These are phyloP conservation scores for Tanacetum coccineum DNA, from an alignment of 129 eudicot species.

Conservation along the genomic window DNA sequence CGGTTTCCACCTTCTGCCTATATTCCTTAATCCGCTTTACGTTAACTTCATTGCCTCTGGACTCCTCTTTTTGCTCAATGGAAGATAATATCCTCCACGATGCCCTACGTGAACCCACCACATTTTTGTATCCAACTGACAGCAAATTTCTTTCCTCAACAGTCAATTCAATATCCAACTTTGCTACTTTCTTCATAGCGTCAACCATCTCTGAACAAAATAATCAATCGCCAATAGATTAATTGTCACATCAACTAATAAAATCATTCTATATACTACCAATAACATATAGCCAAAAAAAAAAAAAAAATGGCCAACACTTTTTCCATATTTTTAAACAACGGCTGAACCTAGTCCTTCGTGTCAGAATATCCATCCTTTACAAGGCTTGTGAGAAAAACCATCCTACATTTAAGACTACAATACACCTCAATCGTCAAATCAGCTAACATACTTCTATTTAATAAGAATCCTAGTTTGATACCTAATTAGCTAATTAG, in stretches of 20 bases:
- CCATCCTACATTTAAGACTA: too few species aligned
- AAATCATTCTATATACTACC: background rate
- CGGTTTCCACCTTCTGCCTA: constrained; percentile 54
- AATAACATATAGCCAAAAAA: background rate
- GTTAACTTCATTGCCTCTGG: constrained; percentile 71
- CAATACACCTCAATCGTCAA: too few species aligned
- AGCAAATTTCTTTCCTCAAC: constrained; percentile 84
- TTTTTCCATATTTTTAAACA: background rate
- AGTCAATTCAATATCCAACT: constrained; percentile 66
- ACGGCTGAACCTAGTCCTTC: too few species aligned
- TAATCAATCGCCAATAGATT: constrained; percentile 11
- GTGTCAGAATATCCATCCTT: too few species aligned
- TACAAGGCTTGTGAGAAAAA: too few species aligned
- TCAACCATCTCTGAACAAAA: constrained; percentile 74
- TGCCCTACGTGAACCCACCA: constrained; percentile 81
- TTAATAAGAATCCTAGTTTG: too few species aligned
- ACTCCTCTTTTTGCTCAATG: constrained; percentile 85
- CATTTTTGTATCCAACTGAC: constrained; percentile 86
- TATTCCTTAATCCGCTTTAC: constrained; percentile 64
- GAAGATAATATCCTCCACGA: constrained; percentile 89
- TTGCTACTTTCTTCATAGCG: constrained; percentile 75
- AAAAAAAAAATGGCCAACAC: too few species aligned
- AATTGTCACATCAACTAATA: background rate
- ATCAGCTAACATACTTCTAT: too few species aligned
- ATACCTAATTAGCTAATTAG: too few species aligned